Evolutionary conservation across 1,139 yeast species (phyloP).

Genomic region (Geotrichum restrictum): DNA sequence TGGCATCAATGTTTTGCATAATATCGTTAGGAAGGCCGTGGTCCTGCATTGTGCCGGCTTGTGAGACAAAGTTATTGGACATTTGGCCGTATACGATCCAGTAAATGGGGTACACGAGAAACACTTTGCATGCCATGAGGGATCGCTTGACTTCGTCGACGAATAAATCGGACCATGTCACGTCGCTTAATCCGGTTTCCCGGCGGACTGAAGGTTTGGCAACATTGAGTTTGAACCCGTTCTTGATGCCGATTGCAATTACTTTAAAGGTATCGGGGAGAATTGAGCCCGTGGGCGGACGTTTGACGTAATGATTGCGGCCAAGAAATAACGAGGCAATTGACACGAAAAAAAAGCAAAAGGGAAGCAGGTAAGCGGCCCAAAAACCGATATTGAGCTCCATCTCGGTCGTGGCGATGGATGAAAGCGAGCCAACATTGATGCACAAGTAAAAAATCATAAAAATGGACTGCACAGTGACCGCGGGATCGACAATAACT

Average conservation of each 20-base stretch:
- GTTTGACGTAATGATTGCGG: slow-evolving; percentile 52
- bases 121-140: slow-evolving; percentile 59
- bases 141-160: slow-evolving; percentile 62
- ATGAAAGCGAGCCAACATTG: slow-evolving; percentile 74
- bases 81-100: slow-evolving; percentile 69
- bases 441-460: slow-evolving; percentile 75
- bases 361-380: slow-evolving; percentile 69
- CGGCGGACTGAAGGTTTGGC: slow-evolving; percentile 52
- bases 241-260: slow-evolving; percentile 45
- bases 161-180: slow-evolving; percentile 57
- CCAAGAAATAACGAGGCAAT: slow-evolving; percentile 54
- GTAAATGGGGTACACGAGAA: slow-evolving; percentile 57
- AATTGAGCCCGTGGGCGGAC: slow-evolving; percentile 62
- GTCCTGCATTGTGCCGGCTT: slow-evolving; percentile 60
- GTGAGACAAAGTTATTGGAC: slow-evolving; percentile 60
- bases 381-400: slow-evolving; percentile 70
- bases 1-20: slow-evolving; percentile 59
- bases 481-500: slow-evolving; percentile 66
- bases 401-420: slow-evolving; percentile 70
- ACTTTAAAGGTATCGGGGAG: slow-evolving; percentile 55
- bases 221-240: slow-evolving; percentile 50
- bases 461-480: slow-evolving; percentile 70
- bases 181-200: slow-evolving; percentile 41
- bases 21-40: slow-evolving; percentile 66
- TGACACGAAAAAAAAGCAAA: slow-evolving; percentile 59